phyloP scores from a whole-genome alignment of 768 basidiomycete species.

The Terana coerulea region DNA sequence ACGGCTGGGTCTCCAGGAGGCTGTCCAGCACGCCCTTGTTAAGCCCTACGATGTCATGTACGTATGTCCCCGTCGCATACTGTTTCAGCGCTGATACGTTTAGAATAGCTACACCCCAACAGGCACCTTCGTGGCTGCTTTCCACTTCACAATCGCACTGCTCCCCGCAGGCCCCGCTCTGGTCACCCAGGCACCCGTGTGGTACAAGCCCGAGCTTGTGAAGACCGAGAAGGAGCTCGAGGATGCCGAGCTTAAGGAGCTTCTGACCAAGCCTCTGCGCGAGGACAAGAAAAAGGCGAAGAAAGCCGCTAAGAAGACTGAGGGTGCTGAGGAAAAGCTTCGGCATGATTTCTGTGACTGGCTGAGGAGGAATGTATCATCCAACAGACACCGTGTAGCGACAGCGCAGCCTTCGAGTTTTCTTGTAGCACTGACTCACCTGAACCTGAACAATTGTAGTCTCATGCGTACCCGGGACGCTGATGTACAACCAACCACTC shows the following conservation, averaged over 20 bases:
- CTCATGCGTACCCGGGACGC: too few species aligned
- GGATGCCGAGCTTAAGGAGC: constrained; percentile 80
- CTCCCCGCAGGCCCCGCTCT: constrained; percentile 84
- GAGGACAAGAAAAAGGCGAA: constrained; percentile 93
- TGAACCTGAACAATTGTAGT: too few species aligned
- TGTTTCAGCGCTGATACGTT: not conserved
- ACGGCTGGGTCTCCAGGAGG: constrained; percentile 93
- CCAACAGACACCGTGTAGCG: too few species aligned
- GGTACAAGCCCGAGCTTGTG: constrained; percentile 92
- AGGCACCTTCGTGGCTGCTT: constrained; percentile 86
- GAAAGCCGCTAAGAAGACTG: constrained; percentile 58
- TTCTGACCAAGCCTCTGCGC: constrained; percentile 74
- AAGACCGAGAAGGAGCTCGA: constrained; percentile 87
- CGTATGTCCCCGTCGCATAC: constrained; percentile 29
- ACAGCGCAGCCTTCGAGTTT: too few species aligned
- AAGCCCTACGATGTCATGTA: constrained; percentile 95
- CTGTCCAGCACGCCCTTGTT: constrained; percentile 89
- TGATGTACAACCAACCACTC: constrained; percentile 3
- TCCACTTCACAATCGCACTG: constrained; percentile 96
- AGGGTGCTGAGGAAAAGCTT: constrained; percentile 43
- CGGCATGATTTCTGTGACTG: not conserved
- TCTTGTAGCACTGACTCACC: too few species aligned
- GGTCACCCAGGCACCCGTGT: constrained; percentile 83
- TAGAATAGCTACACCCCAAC: constrained; percentile 68
- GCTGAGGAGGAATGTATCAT: too few species aligned